phyloP scores from a whole-genome alignment of 768 basidiomycete species.

The Polyporus arcularius region DNA sequence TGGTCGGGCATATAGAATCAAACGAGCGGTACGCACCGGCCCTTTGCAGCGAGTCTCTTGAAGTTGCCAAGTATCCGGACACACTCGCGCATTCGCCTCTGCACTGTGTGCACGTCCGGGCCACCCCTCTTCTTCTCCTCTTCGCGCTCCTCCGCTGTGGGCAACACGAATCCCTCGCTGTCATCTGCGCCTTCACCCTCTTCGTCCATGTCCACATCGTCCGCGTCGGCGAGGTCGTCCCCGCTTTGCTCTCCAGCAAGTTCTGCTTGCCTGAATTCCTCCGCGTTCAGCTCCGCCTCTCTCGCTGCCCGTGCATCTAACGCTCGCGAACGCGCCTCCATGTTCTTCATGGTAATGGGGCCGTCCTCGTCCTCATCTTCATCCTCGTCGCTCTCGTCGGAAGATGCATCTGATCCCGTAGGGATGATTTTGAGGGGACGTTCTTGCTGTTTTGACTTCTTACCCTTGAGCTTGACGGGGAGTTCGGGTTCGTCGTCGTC shows the following conservation, averaged over 20 bases:
- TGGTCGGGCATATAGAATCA: neutral
- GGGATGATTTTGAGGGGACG: conserved; percentile 52
- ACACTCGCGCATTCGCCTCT: conserved; percentile 78
- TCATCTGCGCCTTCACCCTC: conserved; percentile 39
- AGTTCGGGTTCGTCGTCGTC: conserved; percentile 35
- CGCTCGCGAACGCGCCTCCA: conserved; percentile 79
- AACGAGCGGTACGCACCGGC: conserved; percentile 50
- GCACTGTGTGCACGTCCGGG: conserved; percentile 73
- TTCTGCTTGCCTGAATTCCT: conserved; percentile 63
- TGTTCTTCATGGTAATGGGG: conserved; percentile 74
- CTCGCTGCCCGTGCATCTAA: conserved; percentile 66
- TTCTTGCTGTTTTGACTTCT: conserved; percentile 56
- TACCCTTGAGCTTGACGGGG: conserved; percentile 37
- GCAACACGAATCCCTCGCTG: conserved; percentile 59
- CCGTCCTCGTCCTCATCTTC: conserved; percentile 47
- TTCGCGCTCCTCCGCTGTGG: conserved; percentile 70
- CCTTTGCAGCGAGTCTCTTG: conserved; percentile 62
- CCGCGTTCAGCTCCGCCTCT: conserved; percentile 69
- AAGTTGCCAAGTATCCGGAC: conserved; percentile 74
- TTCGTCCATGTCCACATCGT: conserved; percentile 37
- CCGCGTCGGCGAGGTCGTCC: conserved; percentile 48
- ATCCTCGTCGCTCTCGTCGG: conserved; percentile 35
- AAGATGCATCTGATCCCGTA: conserved; percentile 50
- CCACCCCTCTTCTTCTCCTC: conserved; percentile 69
- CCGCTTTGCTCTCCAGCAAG: conserved; percentile 47